These are phyloP conservation scores for Rhazya stricta DNA, from an alignment of 257 asterid species.

Conservation along the genomic window DNA sequence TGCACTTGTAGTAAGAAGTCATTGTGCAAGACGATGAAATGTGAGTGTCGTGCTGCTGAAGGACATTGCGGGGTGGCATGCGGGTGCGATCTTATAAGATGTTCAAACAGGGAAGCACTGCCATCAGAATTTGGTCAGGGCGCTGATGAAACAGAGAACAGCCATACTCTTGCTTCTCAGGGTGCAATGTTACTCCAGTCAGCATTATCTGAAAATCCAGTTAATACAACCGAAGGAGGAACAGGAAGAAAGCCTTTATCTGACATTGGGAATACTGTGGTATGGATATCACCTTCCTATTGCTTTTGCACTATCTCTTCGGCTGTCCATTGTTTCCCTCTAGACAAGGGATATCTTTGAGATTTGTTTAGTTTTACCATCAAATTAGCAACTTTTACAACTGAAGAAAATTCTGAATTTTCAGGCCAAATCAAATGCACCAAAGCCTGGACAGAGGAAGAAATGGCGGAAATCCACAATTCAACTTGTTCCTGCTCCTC, in stretches of 20 bases:
- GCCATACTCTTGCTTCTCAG: conserved; percentile 55
- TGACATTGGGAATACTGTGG: conserved; percentile 82
- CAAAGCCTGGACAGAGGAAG: conserved; percentile 59
- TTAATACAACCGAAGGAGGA: conserved; percentile 31
- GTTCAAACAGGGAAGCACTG: conserved; percentile 49
- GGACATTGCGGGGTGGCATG: conserved; percentile 54
- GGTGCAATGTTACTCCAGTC: conserved; percentile 81
- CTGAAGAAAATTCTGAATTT: background rate
- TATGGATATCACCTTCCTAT: conserved; percentile 20
- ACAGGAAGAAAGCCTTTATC: conserved; percentile 67
- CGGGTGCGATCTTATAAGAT: conserved; percentile 47
- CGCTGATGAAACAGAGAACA: conserved; percentile 39
- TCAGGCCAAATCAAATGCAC: conserved; percentile 58
- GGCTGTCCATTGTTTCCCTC: background rate
- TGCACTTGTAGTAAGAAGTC: conserved; percentile 73
- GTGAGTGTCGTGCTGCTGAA: conserved; percentile 72
- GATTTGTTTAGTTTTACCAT: background rate
- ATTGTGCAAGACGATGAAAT: conserved; percentile 63
- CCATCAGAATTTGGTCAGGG: conserved; percentile 25
- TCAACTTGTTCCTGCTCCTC: conserved; percentile 74
- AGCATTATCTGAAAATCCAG: conserved; percentile 67
- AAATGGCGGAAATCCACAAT: conserved; percentile 74
- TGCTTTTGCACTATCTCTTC: background rate
- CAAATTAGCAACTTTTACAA: background rate
- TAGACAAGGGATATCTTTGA: background rate